Conservation (phyloP, 805 yeast species). For the Metschnikowia lachancei region DNA sequence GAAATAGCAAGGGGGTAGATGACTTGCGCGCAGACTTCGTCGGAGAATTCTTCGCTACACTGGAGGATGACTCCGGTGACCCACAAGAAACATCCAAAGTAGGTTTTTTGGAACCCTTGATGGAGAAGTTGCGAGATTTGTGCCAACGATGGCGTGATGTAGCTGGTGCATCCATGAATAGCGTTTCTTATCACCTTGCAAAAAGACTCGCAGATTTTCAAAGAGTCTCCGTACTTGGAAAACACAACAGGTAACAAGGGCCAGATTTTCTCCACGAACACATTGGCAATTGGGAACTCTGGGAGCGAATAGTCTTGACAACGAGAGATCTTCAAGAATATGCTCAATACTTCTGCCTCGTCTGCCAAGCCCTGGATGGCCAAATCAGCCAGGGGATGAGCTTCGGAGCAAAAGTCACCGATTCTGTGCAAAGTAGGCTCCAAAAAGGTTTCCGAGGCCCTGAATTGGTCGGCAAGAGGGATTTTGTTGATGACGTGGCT, state of each 20-base stretch:
- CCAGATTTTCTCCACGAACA: constrained; percentile 54
- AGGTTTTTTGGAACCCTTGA: constrained; percentile 64
- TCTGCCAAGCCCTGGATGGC: constrained; percentile 49
- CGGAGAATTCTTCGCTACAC: constrained; percentile 53
- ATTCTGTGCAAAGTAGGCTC: constrained; percentile 58
- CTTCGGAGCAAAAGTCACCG: constrained; percentile 21
- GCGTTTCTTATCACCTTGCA: constrained; percentile 65
- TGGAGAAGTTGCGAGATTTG: constrained; percentile 65
- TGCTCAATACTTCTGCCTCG: constrained; percentile 65
- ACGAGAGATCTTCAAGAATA: constrained; percentile 55
- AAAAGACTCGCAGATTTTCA: constrained; percentile 69
- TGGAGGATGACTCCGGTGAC: constrained; percentile 79
- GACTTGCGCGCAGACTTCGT: constrained; percentile 53
- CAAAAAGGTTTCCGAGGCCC: constrained; percentile 60
- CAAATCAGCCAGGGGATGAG: constrained; percentile 22
- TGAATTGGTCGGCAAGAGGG: constrained; percentile 49
- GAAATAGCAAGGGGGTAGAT: constrained; percentile 73
- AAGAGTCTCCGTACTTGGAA: constrained; percentile 53
- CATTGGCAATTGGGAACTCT: constrained; percentile 50
- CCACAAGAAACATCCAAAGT: constrained; percentile 84
- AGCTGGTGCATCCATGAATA: constrained; percentile 59
- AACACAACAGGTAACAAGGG: constrained; percentile 53
- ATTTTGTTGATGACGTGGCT: constrained; percentile 75
- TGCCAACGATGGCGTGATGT: constrained; percentile 56
- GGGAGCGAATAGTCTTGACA: constrained; percentile 40